Evolutionary conservation across 2,329 filamentous ascomycete species (phyloP).

Genomic region (Stagonosporopsis chrysanthemi): DNA sequence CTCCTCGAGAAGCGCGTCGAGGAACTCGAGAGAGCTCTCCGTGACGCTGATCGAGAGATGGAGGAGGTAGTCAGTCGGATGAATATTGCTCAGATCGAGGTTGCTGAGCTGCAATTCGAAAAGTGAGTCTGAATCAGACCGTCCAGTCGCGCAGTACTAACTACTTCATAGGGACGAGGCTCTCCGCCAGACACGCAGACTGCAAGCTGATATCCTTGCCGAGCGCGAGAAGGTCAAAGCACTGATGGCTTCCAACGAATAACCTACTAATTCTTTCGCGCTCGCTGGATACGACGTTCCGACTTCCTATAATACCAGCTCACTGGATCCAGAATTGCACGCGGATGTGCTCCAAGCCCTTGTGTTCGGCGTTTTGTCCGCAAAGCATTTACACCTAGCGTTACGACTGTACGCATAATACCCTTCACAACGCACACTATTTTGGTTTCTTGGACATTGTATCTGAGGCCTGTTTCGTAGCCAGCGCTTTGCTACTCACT

Average conservation of each 20-base stretch:
- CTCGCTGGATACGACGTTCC: slow-evolving; percentile 26
- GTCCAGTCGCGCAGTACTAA: slow-evolving; percentile 17
- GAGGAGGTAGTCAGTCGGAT: slow-evolving; percentile 82
- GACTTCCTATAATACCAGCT: slow-evolving; percentile 23
- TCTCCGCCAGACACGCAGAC: slow-evolving; percentile 71
- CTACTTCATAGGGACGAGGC: slow-evolving; percentile 68
- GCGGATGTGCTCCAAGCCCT: background rate
- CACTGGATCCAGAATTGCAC: slow-evolving; percentile 1
- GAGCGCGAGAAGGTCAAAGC: slow-evolving; percentile 68
- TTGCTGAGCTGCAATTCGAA: slow-evolving; percentile 77
- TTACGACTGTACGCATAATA: slow-evolving; percentile 31
- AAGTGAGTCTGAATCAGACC: slow-evolving; percentile 50
- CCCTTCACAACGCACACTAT: slow-evolving; percentile 24
- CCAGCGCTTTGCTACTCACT: slow-evolving; percentile 11
- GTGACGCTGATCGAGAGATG: slow-evolving; percentile 81
- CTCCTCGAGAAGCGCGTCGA: slow-evolving; percentile 78
- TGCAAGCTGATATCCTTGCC: slow-evolving; percentile 71
- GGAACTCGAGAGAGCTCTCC: slow-evolving; percentile 83
- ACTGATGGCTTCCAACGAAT: slow-evolving; percentile 48
- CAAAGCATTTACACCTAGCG: slow-evolving; percentile 26
- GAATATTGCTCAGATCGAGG: slow-evolving; percentile 83
- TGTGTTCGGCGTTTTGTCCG: slow-evolving; percentile 18
- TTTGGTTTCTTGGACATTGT: slow-evolving; percentile 20
- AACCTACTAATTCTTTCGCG: slow-evolving; percentile 20
- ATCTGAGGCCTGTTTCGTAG: slow-evolving; percentile 21